A percentile compares a stretch with the other conserved stretches of the same genome.
phyloP scores from a whole-genome alignment of 139 green algal genomes.

The Micromonas pusilla region DNA sequence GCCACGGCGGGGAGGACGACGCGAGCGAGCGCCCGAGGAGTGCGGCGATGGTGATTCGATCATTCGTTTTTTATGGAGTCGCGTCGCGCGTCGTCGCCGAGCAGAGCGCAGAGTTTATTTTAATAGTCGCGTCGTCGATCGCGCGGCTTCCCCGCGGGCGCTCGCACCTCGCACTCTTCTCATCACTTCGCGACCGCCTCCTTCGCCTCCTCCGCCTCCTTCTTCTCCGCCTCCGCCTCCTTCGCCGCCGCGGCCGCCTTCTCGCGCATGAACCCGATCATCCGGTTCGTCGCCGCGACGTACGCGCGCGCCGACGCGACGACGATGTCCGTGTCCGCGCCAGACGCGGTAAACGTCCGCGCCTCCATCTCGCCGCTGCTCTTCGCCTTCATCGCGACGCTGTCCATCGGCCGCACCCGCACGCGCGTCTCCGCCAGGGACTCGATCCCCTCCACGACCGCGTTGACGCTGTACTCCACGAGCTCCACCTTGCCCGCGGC shows the following conservation, averaged over 20 bases:
- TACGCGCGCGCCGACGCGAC: slow-evolving; percentile 84
- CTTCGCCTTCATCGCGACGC: not conserved
- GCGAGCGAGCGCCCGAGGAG: too few relatives aligned
- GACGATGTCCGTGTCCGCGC: slow-evolving; percentile 89
- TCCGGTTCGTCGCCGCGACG: slow-evolving; percentile 91
- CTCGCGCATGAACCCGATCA: slow-evolving; percentile 53
- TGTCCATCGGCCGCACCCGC: slow-evolving; percentile 47
- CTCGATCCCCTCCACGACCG: slow-evolving; percentile 91
- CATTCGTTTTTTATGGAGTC: too few relatives aligned
- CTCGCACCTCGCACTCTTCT: too few relatives aligned
- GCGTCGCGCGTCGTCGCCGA: too few relatives aligned
- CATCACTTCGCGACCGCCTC: not conserved
- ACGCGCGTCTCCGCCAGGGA: slow-evolving; percentile 80
- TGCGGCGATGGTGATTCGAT: too few relatives aligned
- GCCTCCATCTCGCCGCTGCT: not conserved
- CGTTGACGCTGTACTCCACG: slow-evolving; percentile 52
- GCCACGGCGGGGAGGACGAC: too few relatives aligned
- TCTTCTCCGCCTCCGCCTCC: not conserved
- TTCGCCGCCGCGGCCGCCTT: not conserved
- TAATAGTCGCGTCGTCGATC: too few relatives aligned
- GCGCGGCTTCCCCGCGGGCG: too few relatives aligned
- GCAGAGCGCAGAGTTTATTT: too few relatives aligned
- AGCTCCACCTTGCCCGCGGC: slow-evolving; percentile 83
- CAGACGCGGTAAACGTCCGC: slow-evolving; percentile 50
- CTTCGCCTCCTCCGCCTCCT: not conserved